phyloP scores from a whole-genome alignment of 805 yeast genomes.

The Starmerella khaoyaiensis region DNA sequence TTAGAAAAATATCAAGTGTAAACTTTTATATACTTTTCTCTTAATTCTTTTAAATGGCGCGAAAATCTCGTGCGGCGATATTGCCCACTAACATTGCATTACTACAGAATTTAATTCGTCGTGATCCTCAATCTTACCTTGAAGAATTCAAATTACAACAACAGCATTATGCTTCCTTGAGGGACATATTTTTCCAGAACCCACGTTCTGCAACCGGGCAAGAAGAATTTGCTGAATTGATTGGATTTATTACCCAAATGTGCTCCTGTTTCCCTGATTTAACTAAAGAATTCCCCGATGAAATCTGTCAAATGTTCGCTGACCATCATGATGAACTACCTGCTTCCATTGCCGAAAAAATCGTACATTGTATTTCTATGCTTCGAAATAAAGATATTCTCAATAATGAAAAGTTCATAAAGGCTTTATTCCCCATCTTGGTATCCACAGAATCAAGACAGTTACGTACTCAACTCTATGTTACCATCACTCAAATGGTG shows the following conservation, averaged over 20 bases:
- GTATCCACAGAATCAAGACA: slow-evolving; percentile 59
- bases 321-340: slow-evolving; percentile 71
- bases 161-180: slow-evolving; percentile 77
- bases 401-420: slow-evolving; percentile 66
- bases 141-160: slow-evolving; percentile 91
- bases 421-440: slow-evolving; percentile 77
- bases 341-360: slow-evolving; percentile 81
- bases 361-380: slow-evolving; percentile 80
- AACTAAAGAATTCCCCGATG: slow-evolving; percentile 73
- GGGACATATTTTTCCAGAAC: slow-evolving; percentile 73
- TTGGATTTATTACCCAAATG: slow-evolving; percentile 87
- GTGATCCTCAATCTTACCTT: slow-evolving; percentile 87
- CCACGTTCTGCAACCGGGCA: slow-evolving; percentile 48
- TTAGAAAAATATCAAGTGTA: neutral
- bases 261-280: slow-evolving; percentile 82
- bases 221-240: slow-evolving; percentile 64
- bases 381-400: slow-evolving; percentile 74
- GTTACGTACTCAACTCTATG: slow-evolving; percentile 69
- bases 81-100: slow-evolving; percentile 85
- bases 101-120: slow-evolving; percentile 78
- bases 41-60: slow-evolving; percentile 47
- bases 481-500: slow-evolving; percentile 61
- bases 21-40: neutral
- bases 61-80: slow-evolving; percentile 80
- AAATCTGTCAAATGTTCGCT: slow-evolving; percentile 51